A percentile compares a stretch with the other conserved stretches of the same genome.
Conservation (phyloP, 768 basidiomycete species). For the Terana coerulea region DNA sequence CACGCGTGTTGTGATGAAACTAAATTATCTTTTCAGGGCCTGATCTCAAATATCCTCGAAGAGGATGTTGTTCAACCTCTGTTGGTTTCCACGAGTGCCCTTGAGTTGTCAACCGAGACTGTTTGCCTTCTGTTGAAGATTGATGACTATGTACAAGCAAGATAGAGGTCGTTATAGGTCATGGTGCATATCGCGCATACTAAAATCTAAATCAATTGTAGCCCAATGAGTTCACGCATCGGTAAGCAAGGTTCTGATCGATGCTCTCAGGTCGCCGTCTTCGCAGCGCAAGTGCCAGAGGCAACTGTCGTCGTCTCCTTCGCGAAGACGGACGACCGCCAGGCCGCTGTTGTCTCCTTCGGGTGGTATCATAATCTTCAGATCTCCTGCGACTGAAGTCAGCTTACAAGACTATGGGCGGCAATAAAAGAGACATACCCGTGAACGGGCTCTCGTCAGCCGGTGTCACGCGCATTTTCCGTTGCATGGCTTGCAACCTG, state of each 20-base stretch:
- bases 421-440: constrained; percentile 37
- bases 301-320: constrained; percentile 63
- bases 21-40: constrained; percentile 51
- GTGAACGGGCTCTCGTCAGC: constrained; percentile 54
- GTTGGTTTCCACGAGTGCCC: constrained; percentile 90
- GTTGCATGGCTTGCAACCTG: constrained; percentile 46
- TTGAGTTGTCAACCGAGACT: constrained; percentile 95
- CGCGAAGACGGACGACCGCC: constrained; percentile 53
- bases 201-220: not conserved
- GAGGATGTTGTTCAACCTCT: constrained; percentile 97
- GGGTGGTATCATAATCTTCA: constrained; percentile 51
- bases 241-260: constrained; percentile 42
- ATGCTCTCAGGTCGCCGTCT: constrained; percentile 37
- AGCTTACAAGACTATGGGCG: not conserved
- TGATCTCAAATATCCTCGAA: constrained; percentile 96
- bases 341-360: constrained; percentile 12
- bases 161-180: constrained; percentile 35
- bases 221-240: constrained; percentile 6
- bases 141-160: constrained; percentile 86
- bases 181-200: constrained; percentile 1
- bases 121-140: constrained; percentile 96
- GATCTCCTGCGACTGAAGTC: constrained; percentile 47
- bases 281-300: constrained; percentile 66
- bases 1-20: not conserved
- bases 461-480: constrained; percentile 46